Evolutionary conservation across 2,329 filamentous ascomycete species (phyloP), one percentile per base, ranked within the genome.

Genomic region (Sporothrix mexicana): DNA sequence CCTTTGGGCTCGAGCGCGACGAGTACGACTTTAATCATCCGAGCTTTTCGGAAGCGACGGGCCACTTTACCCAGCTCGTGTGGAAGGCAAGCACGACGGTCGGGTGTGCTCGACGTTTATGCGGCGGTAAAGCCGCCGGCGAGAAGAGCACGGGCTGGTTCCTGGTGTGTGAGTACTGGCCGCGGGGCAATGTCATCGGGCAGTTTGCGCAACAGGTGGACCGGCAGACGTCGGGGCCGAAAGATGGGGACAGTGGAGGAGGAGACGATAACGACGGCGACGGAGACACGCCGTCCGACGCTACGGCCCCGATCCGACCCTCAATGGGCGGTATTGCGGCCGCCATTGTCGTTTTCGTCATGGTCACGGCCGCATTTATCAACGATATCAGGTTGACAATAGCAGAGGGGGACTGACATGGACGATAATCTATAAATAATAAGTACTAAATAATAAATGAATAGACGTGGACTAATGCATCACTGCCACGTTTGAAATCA

Each of bases 21-120:
- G 73, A 83, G 6, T 94, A 93, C 78, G 80, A 91, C 76, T 94
- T 88, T 79, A 75, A 78, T 1, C 78, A 85, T 0, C 86, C 86
- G 0, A 85, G 85, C 0, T 93, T 92, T 77, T 82, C 78, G 9
- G 83, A 89, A 75, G 79, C 81, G 47, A 92, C 91, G 20, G 91
- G 91, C 0, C 91, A 93, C 79, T 93, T 93, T 77, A 92, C 91
- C 1, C 91, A 93, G 82, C 80, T 93, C 7, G 91, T 93, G 6
- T 93, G 92, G 91, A 88, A 86, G 79, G 80, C 83, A 30, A 92
- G 89, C 0, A 88, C 82, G 7, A 82, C 84, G 47, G 86, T 91
- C 0, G 90, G 90, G 0, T 93, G 86, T 72, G 85, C 79, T 30
- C 81, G 80, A 72, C 81, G 75, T 75, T 74, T 84, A 59, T 88